Evolutionary conservation across 106 monocot genomes (phyloP), one percentile per base, ranked within the genome.

Genomic region (Apostasia ramifera): DNA sequence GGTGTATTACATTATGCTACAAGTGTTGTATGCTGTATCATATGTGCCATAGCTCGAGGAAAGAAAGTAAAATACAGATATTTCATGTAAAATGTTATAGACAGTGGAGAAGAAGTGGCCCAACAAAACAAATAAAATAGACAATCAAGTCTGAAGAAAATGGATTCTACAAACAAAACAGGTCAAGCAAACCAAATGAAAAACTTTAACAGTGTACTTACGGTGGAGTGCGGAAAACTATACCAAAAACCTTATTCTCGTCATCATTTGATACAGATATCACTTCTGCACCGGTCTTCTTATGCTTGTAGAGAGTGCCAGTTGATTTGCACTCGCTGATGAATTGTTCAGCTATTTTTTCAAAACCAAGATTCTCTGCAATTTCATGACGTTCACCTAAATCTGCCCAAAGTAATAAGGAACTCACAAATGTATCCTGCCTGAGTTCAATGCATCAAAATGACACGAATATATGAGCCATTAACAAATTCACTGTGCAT

Each of bases 181-280:
- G 44, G 44, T 3, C 0, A 8, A 43, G 8, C 39, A 62, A 62
- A 1, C 41, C 12, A 44, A 1, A 62, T 6, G 8, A 1, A 62
- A 6, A 62, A n/a, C 43, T 12, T 12, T 45, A 26, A 39, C 11
- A 2, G 40, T 66, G 50, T 57, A 83, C 92, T 86, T 83, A 98
- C 97, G 97, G 97, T 63, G 97, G 97, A 66, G 97, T 98, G 11
- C 97, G 81, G 64, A 98, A 98, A 56, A 92, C 97, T 74, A 98
- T 85, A 39, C 97, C 97, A 72, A 98, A 98, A 67, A 98, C 97
- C 64, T 98, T 98, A 76, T 98, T 98, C 72, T 92, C 97, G 72
- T 98, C 97, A 15, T 90, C 90, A 74, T 85, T 98, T 59, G 76
- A 77, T 38, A 98, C 89, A 26, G 97, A 98, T 85, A 98, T 92